Conservation (phyloP, 257 asterid species). For the Fraxinus anomala region DNA sequence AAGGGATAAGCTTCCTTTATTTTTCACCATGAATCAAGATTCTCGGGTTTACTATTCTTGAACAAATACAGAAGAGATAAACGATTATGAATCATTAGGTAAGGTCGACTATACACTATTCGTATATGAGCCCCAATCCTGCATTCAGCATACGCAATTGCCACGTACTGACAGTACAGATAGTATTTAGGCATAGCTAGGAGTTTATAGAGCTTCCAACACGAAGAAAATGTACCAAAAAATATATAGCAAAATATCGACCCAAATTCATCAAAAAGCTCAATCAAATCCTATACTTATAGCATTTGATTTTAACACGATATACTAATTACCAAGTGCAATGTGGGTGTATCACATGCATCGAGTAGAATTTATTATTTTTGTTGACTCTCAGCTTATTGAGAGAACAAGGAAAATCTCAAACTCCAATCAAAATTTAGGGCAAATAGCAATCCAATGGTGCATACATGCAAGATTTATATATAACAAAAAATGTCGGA, state of each 20-base stretch:
- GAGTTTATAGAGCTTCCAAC: background rate
- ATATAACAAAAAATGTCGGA: background rate
- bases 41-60: background rate
- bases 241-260: background rate
- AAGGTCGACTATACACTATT: background rate
- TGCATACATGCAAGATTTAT: background rate
- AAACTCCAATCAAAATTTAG: background rate
- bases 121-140: background rate
- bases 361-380: background rate
- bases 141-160: background rate
- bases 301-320: background rate
- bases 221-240: background rate
- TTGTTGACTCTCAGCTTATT: background rate
- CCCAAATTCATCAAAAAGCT: background rate
- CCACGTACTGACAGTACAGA: too few relatives aligned
- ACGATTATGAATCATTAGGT: background rate
- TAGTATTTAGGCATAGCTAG: background rate
- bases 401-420: background rate
- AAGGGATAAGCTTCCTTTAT: slow-evolving; percentile 13
- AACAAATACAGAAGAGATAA: background rate
- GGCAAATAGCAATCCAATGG: background rate
- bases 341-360: background rate
- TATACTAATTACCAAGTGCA: background rate
- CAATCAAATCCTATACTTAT: background rate
- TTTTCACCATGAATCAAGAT: slow-evolving; percentile 17